Evolutionary conservation across 768 basidiomycete species (phyloP).

Genomic region (Amanita exitialis): DNA sequence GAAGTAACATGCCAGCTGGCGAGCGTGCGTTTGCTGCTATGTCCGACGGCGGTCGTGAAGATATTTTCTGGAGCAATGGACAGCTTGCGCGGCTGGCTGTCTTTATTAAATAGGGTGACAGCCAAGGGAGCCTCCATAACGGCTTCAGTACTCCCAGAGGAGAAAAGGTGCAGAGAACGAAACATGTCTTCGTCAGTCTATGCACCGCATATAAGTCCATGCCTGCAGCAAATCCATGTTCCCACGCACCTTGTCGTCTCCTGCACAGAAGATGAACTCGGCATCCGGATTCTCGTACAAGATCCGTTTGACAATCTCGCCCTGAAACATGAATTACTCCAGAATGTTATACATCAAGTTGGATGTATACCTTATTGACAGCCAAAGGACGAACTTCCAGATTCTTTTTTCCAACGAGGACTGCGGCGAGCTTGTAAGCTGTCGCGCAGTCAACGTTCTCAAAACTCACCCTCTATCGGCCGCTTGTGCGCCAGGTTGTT

Average conservation of each 20-base stretch:
- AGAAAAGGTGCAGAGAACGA: constrained; percentile 70
- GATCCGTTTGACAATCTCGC: constrained; percentile 94
- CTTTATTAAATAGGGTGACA: constrained; percentile 35
- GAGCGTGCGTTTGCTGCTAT: constrained; percentile 79
- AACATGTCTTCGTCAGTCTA: constrained; percentile 99
- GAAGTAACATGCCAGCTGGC: constrained; percentile 90
- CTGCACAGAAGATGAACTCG: constrained; percentile 95
- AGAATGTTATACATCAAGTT: background rate
- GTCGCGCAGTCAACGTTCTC: background rate
- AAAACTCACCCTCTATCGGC: constrained; percentile 75
- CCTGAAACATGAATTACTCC: constrained; percentile 20
- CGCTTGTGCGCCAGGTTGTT: constrained; percentile 88
- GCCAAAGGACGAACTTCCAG: constrained; percentile 93
- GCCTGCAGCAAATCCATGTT: background rate
- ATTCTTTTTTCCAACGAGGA: constrained; percentile 97
- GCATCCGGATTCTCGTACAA: constrained; percentile 89
- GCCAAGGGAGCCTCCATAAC: constrained; percentile 51
- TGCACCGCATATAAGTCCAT: background rate
- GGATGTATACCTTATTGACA: constrained; percentile 60
- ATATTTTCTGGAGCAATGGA: constrained; percentile 56
- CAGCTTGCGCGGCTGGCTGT: constrained; percentile 44
- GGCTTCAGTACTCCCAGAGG: constrained; percentile 29
- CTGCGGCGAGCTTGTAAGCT: constrained; percentile 23
- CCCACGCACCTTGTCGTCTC: constrained; percentile 81
- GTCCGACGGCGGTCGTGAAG: constrained; percentile 93